Evolutionary conservation across 495 filamentous ascomycete species (phyloP), one percentile per base, ranked within the genome.

Genomic region (Penicillium odoratum): DNA sequence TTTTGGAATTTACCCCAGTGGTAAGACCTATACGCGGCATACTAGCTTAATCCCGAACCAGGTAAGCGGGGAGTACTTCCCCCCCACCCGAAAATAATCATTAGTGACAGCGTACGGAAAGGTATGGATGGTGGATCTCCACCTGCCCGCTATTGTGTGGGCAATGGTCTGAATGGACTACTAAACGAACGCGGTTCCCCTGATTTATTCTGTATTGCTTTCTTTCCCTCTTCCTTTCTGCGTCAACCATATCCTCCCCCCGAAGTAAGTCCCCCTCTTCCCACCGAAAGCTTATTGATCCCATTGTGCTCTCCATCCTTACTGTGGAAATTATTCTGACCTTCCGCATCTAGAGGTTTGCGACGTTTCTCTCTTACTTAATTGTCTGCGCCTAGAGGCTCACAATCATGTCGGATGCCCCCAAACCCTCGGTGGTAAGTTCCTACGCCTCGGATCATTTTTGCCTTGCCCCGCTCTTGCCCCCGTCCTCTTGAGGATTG

Each of bases 331-430:
- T 45, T 48, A 15, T 51, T 31, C 57, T 34, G 31, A 48, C 46
- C 29, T 7, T 46, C n/a, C 25, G 11, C 26, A 49, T 11, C 48
- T 31, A 53, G 56, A 31, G n/a, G 38, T 44, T 51, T 51, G 51
- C 56, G 36, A 40, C 34, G 16, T 51, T 51, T 33, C 25, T 44
- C 26, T 28, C n/a, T 58, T 43, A 13, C 10, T 13, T 36, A 21
- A 9, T 50, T 29, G 28, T 51, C 38, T 47, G 48, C n/a, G 42
- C 30, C 44, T 30, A 48, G 45, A 55, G 45, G 30, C 44, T 60
- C 57, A 43, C 56, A 60, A 74, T 57, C 63, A 93, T 94, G 89
- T 85, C 85, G 89, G 84, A 83, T 72, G 84, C 82, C 52, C 77
- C 80, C 60, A 82, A 83, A 70, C 75, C 79, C 68, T 78, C 84